Evolutionary conservation across 805 yeast species (phyloP), one percentile per base, ranked within the genome.

Genomic region (Cyberlindnera misumaiensis): DNA sequence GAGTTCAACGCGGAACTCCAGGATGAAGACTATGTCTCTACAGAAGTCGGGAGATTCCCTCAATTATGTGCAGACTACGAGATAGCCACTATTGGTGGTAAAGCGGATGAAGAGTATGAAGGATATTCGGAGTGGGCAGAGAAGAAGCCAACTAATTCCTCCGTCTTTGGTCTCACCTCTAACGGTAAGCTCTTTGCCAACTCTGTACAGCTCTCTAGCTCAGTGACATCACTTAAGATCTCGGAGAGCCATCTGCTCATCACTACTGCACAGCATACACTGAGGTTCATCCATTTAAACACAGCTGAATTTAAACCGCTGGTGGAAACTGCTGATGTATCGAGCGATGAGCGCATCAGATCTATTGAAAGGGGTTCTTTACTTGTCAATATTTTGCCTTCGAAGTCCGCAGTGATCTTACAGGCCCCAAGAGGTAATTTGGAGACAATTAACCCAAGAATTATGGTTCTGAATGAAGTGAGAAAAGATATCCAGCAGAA

Each of bases 361-460:
- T 76, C 81, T 42, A 80, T 93, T 38, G 99, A 93, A 62, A 72
- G 96, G 47, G 97, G 98, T 1, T 87, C 97, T 0, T 51, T 83
- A n/a, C 61, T 93, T 34, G 86, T 90, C 0, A 68, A 88, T 29
- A 76, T 77, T 2, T 81, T 88, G 52, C 96, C 97, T 1, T 76
- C 90, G 0, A 82, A 76, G 39, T 79, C 88, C 40, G 73, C 89
- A 1, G 88, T 94, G 14, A 78, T 86, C 4, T 67, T 93, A 38
- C 96, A 93, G 59, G 96, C 96, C 4, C 95, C 95, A 42, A 75
- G 99, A 58, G 99, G 99, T 44, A 93, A 93, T 53, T 65, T 93
- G 48, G 99, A 93, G 60, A 88, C 97, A 0, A 83, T 93, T 14
- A 80, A 77, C 53, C 98, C 99, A 11, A 73, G 98, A 58, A 83